Percentiles rank a stretch among this genome's conserved stretches.
Conservation (phyloP, 306 rosid species). For the Prunus davidiana region DNA sequence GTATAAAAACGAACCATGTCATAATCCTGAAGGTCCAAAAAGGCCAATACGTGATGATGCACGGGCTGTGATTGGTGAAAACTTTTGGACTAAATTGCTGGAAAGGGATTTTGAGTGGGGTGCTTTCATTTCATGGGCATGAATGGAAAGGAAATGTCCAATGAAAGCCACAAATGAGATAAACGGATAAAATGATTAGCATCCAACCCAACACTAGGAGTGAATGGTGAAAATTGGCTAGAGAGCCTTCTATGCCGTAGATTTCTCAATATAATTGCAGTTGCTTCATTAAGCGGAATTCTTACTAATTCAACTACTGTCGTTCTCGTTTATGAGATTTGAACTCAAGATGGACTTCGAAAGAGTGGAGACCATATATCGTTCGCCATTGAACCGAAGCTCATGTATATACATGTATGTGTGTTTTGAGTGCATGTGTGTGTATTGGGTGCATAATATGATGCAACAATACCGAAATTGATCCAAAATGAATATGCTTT, state of each 20-base stretch:
- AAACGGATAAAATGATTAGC: not conserved
- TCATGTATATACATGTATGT: not conserved
- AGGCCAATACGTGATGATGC: not conserved
- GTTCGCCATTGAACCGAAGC: not conserved
- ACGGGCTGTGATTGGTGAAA: not conserved
- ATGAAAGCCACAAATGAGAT: slow-evolving; percentile 7
- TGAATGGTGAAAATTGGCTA: not conserved
- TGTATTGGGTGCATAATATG: not conserved
- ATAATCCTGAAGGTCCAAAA: not conserved
- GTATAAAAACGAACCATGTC: not conserved
- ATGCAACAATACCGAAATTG: not conserved
- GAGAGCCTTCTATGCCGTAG: not conserved
- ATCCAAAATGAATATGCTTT: not conserved
- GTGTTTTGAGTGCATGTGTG: too few relatives aligned
- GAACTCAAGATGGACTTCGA: too few relatives aligned
- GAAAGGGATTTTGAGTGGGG: slow-evolving; percentile 8
- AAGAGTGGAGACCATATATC: too few relatives aligned
- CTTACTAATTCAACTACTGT: too few relatives aligned
- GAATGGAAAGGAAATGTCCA: slow-evolving; percentile 1
- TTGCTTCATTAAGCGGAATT: not conserved
- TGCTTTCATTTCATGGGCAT: not conserved
- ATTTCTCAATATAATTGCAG: not conserved
- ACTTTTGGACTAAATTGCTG: not conserved
- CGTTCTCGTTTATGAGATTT: too few relatives aligned
- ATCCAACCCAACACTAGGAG: not conserved